These are phyloP conservation scores for Heimioporus retisporus DNA, from an alignment of 1,284 basidiomycete species.

Conservation along the genomic window DNA sequence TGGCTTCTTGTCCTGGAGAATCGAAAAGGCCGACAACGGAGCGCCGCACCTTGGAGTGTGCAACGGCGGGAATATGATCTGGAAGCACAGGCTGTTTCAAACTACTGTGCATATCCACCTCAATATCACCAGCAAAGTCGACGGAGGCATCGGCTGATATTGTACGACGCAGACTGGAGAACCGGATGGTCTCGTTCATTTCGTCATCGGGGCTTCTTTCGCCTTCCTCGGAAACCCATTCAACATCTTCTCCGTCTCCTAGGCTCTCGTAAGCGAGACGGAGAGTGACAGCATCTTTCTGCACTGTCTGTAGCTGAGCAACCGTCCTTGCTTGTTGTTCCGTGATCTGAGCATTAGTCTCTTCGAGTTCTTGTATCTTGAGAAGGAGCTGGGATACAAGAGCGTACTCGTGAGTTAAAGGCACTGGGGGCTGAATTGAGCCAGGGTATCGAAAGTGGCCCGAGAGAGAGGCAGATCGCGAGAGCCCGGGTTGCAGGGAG, in stretches of 20 bases:
- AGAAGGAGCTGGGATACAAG: slow-evolving; percentile 76
- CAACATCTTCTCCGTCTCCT: slow-evolving; percentile 62
- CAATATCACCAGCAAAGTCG: slow-evolving; percentile 45
- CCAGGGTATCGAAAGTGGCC: slow-evolving; percentile 28
- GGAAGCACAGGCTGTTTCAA: slow-evolving; percentile 31
- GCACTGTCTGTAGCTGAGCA: slow-evolving; percentile 70
- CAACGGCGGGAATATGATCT: slow-evolving; percentile 28
- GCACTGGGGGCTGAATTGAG: slow-evolving; percentile 23
- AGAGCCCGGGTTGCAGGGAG: slow-evolving; percentile 23
- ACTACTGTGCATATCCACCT: slow-evolving; percentile 48
- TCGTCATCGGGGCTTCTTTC: slow-evolving; percentile 39
- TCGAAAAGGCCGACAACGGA: slow-evolving; percentile 76
- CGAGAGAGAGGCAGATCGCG: slow-evolving; percentile 41
- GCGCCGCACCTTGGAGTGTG: slow-evolving; percentile 56
- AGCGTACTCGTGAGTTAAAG: slow-evolving; percentile 54
- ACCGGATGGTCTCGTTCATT: slow-evolving; percentile 51
- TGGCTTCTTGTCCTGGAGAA: slow-evolving; percentile 26
- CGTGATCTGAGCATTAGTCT: slow-evolving; percentile 77
- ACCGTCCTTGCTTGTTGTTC: slow-evolving; percentile 73
- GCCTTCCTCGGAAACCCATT: slow-evolving; percentile 46
- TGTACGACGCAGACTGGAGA: slow-evolving; percentile 55
- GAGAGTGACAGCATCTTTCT: slow-evolving; percentile 77
- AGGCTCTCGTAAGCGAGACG: slow-evolving; percentile 78
- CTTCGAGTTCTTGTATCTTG: slow-evolving; percentile 86
- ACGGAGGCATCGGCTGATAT: slow-evolving; percentile 43